A percentile compares a stretch with the other conserved stretches of the same genome.
Conservation (phyloP, 1,284 basidiomycete genomes). For the Cryptococcus neoformans region DNA sequence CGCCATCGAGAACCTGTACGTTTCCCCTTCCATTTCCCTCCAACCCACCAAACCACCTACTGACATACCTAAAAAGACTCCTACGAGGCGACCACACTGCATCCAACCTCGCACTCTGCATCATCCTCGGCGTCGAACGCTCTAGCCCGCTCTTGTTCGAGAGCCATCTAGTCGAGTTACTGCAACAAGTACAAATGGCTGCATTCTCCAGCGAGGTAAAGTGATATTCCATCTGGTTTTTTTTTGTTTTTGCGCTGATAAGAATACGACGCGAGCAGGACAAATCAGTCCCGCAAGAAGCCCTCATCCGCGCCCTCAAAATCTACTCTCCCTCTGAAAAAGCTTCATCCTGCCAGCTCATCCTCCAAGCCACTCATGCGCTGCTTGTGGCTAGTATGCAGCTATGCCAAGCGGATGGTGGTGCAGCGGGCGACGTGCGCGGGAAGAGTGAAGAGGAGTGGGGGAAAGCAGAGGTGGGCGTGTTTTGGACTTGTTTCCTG, state of each 20-base stretch:
- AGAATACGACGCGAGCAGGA: slow-evolving; percentile 8
- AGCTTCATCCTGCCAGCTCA: slow-evolving; percentile 16
- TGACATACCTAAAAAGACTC: not conserved
- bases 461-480: slow-evolving; percentile 15
- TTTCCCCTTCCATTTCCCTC: not conserved
- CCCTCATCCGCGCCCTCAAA: slow-evolving; percentile 25
- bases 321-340: slow-evolving; percentile 26
- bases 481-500: slow-evolving; percentile 33
- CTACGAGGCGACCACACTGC: slow-evolving; percentile 14
- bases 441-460: not conserved
- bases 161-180: slow-evolving; percentile 21
- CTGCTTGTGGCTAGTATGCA: slow-evolving; percentile 24
- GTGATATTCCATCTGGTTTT: not conserved
- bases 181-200: slow-evolving; percentile 27
- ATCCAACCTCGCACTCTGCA: slow-evolving; percentile 21
- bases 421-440: too few relatives aligned
- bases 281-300: slow-evolving; percentile 23
- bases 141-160: slow-evolving; percentile 24
- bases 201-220: slow-evolving; percentile 20
- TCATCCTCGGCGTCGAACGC: slow-evolving; percentile 31
- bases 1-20: slow-evolving; percentile 30
- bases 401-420: not conserved
- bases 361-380: slow-evolving; percentile 28
- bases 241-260: not conserved
- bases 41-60: not conserved